These are phyloP conservation scores for Ganoderma meredithae DNA, from an alignment of 1,284 basidiomycete species.

Conservation along the genomic window DNA sequence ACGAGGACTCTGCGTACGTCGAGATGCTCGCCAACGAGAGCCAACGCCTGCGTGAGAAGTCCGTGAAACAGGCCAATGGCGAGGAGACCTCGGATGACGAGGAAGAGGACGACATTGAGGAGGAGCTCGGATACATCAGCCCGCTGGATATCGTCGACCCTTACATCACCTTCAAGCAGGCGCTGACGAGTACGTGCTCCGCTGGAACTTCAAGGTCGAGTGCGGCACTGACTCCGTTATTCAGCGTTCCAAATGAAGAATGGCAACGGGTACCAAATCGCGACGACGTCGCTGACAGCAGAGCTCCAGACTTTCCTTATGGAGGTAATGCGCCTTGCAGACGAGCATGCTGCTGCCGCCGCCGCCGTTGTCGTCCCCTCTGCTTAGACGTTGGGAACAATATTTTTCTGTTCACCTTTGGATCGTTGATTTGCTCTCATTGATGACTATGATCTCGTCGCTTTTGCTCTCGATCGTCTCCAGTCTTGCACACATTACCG, in stretches of 20 bases:
- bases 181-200: conserved; percentile 64
- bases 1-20: conserved; percentile 83
- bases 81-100: conserved; percentile 56
- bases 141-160: conserved; percentile 78
- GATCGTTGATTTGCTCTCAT: conserved; percentile 7
- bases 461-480: conserved; percentile 25
- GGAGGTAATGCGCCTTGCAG: conserved; percentile 79
- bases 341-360: conserved; percentile 32
- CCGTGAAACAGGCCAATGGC: conserved; percentile 51
- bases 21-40: conserved; percentile 85
- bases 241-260: conserved; percentile 81
- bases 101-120: conserved; percentile 66
- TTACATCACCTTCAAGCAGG: conserved; percentile 77
- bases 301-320: conserved; percentile 82
- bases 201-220: no score
- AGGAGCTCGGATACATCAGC: conserved; percentile 84
- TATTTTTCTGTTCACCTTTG: neutral
- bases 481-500: conserved; percentile 23
- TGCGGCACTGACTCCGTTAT: conserved; percentile 8
- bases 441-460: conserved; percentile 26
- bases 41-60: conserved; percentile 70
- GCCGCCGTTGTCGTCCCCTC: conserved; percentile 18
- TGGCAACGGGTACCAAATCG: conserved; percentile 66
- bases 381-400: conserved; percentile 10
- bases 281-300: conserved; percentile 71